Base-by-base conservation (phyloP, 2,329 filamentous ascomycete genomes). In the Beauveria australis region DNA sequence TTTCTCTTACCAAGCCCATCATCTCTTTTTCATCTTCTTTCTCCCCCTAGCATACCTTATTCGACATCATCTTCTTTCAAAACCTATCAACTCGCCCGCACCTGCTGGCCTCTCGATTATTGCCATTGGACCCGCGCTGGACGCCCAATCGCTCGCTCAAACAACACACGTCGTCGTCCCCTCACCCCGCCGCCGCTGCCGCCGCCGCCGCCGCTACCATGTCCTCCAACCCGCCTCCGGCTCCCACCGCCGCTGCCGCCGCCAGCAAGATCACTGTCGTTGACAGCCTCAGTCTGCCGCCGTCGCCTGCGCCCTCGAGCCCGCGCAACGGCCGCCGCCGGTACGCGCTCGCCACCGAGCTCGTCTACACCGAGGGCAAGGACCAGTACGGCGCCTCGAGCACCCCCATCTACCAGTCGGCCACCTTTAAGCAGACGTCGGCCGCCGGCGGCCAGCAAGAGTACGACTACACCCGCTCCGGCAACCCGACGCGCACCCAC, bases 301-400 rank as follows among this genome's bases (percentile, higher is more conserved):
- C 92, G 1, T 97, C 94, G 8, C 94, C 94, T 2, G 91, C 94
- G 26, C 92, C 93, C 2, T 97, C 93, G 18, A 96, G 89, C 71
- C 94, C 94, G 26, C 84, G 88, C 71, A 89, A 87, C 71, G 92
- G 91, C 64, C 86, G 89, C 66, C 78, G 81, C 49, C 90, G 91
- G 67, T 99, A 97, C 76, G 92, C 92, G 51, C 84, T 99, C 63
- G 93, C 93, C 61, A 99, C 94, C 5, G 94, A 99, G 77, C 80
- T 99, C 64, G 94, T 99, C 63, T 97, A 93, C 75, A 97, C 93
- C 56, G 94, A 99, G 69, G 87, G 89, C 73, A 94, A 88, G 76
- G 94, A 99, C 75, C 94, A 99, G 78, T 97, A 97, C 80, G 95
- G 95, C 71, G 85, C 94, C 61, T 96, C 91, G 68, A 97, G 92